A percentile compares a stretch with the other conserved stretches of the same genome.
These are phyloP conservation scores for Suillus variegatus DNA, from an alignment of 768 basidiomycete species.

Conservation along the genomic window DNA sequence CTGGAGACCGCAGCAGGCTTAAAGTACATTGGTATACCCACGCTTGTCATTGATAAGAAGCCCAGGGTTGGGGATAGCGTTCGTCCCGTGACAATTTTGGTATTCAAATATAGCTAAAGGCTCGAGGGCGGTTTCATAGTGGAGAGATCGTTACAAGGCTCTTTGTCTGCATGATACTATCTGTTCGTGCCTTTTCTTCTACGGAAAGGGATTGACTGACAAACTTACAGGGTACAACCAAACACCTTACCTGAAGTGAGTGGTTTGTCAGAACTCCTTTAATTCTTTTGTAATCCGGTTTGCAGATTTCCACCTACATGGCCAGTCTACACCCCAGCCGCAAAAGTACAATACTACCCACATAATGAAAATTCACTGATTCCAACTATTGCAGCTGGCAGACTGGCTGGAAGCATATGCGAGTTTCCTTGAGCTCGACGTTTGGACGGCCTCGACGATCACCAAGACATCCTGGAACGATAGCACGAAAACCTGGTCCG, in stretches of 20 bases:
- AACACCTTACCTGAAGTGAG: conserved; percentile 55
- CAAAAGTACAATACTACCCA: conserved; percentile 36
- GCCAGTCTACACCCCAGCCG: conserved; percentile 53
- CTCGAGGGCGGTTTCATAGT: conserved; percentile 26
- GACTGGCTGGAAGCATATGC: conserved; percentile 70
- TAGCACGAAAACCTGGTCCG: conserved; percentile 44
- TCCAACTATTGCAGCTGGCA: conserved; percentile 43
- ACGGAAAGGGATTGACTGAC: neutral
- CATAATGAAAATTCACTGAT: neutral
- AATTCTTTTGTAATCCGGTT: neutral
- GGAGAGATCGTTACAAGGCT: conserved; percentile 39
- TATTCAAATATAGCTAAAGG: neutral
- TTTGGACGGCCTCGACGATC: conserved; percentile 57
- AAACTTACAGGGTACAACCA: conserved; percentile 47
- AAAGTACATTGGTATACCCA: conserved; percentile 55
- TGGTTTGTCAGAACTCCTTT: neutral
- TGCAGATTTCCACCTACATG: conserved; percentile 55
- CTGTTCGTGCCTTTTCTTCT: conserved; percentile 33
- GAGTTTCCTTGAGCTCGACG: conserved; percentile 56
- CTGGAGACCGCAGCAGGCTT: conserved; percentile 65
- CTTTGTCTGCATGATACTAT: conserved; percentile 57
- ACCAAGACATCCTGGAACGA: conserved; percentile 40
- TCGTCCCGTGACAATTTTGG: conserved; percentile 3
- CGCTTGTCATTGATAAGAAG: conserved; percentile 60
- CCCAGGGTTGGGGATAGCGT: conserved; percentile 50